Base-by-base conservation (phyloP, 208 protist species). In the Wallacemonas sp. region DNA sequence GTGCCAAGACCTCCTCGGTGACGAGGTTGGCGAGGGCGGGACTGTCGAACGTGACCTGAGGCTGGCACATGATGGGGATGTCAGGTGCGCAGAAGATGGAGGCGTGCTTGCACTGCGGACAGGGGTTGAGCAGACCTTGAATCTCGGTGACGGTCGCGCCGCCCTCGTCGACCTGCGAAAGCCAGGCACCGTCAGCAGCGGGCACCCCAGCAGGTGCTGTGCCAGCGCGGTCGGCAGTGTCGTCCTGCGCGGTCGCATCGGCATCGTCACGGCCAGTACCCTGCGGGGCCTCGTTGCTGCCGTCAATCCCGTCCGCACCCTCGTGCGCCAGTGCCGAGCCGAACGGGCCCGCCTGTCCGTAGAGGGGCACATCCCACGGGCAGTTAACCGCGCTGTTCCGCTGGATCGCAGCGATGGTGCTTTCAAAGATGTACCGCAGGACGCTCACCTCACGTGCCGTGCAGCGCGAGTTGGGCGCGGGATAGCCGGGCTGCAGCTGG, bases 81-180 rank as follows among this genome's bases (percentile, higher is more conserved):
- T 81, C 67, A 4, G 78, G 78, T 5, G 81, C 70, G 72, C 85
- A 92, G 58, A 94, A 79, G 54, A 92, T 68, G 12, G 82, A 88
- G 2, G 85, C 81, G 36, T 12, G 29, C 21, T 19, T 19, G 61
- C 85, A 94, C 17, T 67, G 58, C n/a, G 60, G 55, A 58, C 85
- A 92, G 30, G 52, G 29, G 52, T 73, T 65, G 61, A 71, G 68
- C 67, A 83, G 34, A 9, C 9, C 6, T 6, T 6, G 14, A 14
- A 14, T 17, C 9, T 17, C 9, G 14, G 36, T 41, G 36, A 14
- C 9, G 36, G 9, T 41, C 36, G 36, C 14, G 36, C 36, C 36
- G n/a, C n/a, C n/a, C n/a, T n/a, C n/a, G n/a, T n/a, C n/a, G n/a
- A n/a, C n/a, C n/a, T n/a, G n/a, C n/a, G n/a, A n/a, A n/a, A n/a